Percentiles rank a stretch among this genome's conserved stretches.
Evolutionary conservation across 148 eudicot genomes (phyloP).

Genomic region (Heliamphora exappendiculata): DNA sequence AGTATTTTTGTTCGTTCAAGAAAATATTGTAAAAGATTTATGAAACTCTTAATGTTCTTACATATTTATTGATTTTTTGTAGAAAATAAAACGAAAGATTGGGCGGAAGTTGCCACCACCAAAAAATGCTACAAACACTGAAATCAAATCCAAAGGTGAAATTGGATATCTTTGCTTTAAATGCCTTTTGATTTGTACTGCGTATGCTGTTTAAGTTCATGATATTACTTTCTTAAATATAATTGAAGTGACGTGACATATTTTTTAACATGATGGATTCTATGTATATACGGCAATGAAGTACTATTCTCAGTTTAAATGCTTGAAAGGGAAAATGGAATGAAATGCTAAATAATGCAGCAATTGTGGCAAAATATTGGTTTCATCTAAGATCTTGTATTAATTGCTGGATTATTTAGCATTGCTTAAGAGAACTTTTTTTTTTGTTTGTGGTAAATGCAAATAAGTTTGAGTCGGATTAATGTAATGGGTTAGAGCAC

Average conservation of each 20-base stretch:
- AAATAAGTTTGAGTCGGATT: too few species aligned
- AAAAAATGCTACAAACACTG: constrained; percentile 74
- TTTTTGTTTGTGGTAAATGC: too few species aligned
- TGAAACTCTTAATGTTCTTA: not conserved
- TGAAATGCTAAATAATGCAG: not conserved
- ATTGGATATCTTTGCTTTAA: too few species aligned
- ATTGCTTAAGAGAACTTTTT: too few species aligned
- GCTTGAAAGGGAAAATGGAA: not conserved
- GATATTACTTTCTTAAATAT: not conserved
- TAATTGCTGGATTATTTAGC: too few species aligned
- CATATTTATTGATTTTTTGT: constrained; percentile 8
- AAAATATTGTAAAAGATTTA: not conserved
- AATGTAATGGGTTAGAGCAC: not conserved
- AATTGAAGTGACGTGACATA: not conserved
- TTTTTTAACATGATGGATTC: not conserved
- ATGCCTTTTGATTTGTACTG: too few species aligned
- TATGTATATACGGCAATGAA: not conserved
- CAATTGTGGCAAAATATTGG: too few species aligned
- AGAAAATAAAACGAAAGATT: constrained; percentile 80
- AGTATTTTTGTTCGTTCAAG: constrained; percentile 18
- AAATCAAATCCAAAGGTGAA: constrained; percentile 75
- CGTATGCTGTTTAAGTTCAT: too few species aligned
- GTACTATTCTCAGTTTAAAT: not conserved
- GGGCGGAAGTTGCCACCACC: constrained; percentile 92
- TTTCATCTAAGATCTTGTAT: too few species aligned